These are phyloP conservation scores for Cadophora sp. DNA, from an alignment of 2,329 filamentous ascomycete species.

Conservation along the genomic window DNA sequence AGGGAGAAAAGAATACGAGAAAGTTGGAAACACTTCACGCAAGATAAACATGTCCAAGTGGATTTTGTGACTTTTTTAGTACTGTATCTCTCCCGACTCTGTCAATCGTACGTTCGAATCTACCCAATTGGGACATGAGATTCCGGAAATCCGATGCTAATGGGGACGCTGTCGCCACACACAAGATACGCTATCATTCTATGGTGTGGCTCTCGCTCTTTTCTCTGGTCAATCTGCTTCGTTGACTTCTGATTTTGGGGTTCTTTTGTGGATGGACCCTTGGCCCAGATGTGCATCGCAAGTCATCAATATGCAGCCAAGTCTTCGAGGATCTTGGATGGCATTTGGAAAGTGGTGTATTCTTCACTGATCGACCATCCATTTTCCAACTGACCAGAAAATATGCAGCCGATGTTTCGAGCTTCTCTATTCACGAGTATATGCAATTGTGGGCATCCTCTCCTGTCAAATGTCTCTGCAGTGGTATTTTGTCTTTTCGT, in stretches of 20 bases:
- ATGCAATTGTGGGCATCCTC: not conserved
- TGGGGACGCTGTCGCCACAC: not conserved
- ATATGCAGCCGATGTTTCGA: not conserved
- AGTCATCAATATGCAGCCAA: constrained; percentile 14
- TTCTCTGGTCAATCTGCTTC: not conserved
- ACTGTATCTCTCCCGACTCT: not conserved
- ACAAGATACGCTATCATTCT: not conserved
- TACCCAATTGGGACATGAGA: not conserved
- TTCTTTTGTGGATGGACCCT: not conserved
- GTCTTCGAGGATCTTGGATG: constrained; percentile 11
- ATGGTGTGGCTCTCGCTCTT: not conserved
- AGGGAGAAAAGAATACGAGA: not conserved
- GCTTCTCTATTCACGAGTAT: not conserved
- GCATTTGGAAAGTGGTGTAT: constrained; percentile 10
- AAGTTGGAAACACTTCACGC: not conserved
- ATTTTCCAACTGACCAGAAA: not conserved
- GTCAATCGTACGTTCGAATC: not conserved
- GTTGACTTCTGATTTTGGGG: not conserved
- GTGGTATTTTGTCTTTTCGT: constrained; percentile 4
- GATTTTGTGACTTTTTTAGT: not conserved
- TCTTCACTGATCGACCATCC: not conserved
- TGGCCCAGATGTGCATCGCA: not conserved
- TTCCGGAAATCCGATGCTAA: not conserved
- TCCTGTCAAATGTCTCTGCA: not conserved
- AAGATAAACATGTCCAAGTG: constrained; percentile 4